Conservation (phyloP, 768 basidiomycete species). For the Cystobasidium tubakii region DNA sequence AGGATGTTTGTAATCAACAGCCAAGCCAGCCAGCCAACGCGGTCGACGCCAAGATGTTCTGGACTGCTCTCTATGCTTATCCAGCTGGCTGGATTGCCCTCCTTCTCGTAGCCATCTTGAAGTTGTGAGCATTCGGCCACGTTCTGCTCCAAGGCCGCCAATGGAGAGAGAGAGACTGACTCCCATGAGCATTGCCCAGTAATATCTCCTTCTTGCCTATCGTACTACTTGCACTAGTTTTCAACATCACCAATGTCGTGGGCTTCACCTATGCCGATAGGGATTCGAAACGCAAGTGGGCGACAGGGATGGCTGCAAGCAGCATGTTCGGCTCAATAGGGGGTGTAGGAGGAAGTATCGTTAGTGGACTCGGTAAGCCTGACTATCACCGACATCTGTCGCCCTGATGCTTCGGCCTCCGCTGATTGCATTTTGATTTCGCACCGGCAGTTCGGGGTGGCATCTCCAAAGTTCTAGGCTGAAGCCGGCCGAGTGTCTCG, state of each 20-base stretch:
- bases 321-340: conserved; percentile 69
- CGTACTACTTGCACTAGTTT: conserved; percentile 84
- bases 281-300: conserved; percentile 75
- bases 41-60: conserved; percentile 62
- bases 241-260: conserved; percentile 90
- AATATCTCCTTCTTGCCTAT: conserved; percentile 80
- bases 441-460: conserved; percentile 16
- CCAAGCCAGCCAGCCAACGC: conserved; percentile 59
- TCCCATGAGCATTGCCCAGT: conserved; percentile 10
- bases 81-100: conserved; percentile 81
- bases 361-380: conserved; percentile 68
- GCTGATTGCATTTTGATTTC: not conserved
- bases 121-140: conserved; percentile 56
- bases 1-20: conserved; percentile 10
- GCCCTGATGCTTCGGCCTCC: no score
- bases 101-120: conserved; percentile 79
- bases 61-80: conserved; percentile 55
- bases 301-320: conserved; percentile 63
- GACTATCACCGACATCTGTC: not conserved
- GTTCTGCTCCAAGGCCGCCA: not conserved
- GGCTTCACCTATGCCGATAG: conserved; percentile 59
- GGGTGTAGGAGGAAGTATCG: conserved; percentile 74
- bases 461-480: conserved; percentile 29
- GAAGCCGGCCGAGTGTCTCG: conserved; percentile 1
- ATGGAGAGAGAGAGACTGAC: not conserved